Conservation (phyloP, 2,329 filamentous ascomycete genomes). For the Pyrenophora tritici-repentis region DNA sequence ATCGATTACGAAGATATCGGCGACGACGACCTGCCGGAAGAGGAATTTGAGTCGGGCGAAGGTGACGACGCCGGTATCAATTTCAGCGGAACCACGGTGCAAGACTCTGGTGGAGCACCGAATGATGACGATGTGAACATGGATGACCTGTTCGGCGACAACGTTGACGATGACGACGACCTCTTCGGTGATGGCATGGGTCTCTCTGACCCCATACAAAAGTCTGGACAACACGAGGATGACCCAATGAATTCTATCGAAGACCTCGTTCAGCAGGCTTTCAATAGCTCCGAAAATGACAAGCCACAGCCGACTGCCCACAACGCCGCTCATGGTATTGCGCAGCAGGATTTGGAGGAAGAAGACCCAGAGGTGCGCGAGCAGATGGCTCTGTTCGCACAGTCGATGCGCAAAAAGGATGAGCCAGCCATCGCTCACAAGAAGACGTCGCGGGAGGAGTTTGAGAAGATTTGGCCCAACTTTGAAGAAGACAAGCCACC, state of each 20-base stretch:
- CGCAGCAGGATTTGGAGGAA: conserved; percentile 34
- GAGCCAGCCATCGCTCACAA: conserved; percentile 66
- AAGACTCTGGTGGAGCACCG: conserved; percentile 28
- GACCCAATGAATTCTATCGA: conserved; percentile 46
- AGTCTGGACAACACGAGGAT: conserved; percentile 42
- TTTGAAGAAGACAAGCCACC: conserved; percentile 78
- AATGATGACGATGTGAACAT: conserved; percentile 56
- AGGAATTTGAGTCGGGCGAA: conserved; percentile 52
- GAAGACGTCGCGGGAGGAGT: conserved; percentile 73
- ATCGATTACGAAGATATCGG: conserved; percentile 89
- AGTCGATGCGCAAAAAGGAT: conserved; percentile 41
- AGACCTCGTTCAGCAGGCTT: conserved; percentile 13
- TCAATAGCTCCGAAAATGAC: conserved; percentile 12
- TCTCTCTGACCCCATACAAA: conserved; percentile 31
- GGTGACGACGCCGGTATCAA: conserved; percentile 26
- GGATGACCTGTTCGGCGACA: conserved; percentile 72
- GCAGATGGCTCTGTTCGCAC: conserved; percentile 41
- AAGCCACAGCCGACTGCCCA: conserved; percentile 26
- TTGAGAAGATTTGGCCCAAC: conserved; percentile 79
- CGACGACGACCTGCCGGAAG: conserved; percentile 86
- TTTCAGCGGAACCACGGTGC: conserved; percentile 40
- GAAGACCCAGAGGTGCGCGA: conserved; percentile 43
- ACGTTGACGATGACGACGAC: conserved; percentile 44
- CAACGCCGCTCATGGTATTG: conserved; percentile 19
- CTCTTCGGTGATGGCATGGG: conserved; percentile 27